Percentiles rank a stretch among this genome's conserved stretches.
Conservation (phyloP, 73 alveolate genomes). For the Paramecium octaurelia region DNA sequence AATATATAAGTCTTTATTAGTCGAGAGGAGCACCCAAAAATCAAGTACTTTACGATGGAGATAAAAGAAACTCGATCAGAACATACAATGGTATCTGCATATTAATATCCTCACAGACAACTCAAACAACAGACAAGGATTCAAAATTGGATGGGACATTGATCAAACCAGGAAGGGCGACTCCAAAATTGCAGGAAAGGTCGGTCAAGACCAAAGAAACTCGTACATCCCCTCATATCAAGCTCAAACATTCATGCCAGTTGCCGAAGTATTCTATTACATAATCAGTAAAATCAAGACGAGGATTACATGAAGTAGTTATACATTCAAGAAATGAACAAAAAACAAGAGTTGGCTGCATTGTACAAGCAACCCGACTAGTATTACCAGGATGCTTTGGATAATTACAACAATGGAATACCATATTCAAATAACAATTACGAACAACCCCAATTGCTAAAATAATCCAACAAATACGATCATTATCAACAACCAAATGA, state of each 20-base stretch:
- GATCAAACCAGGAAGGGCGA: slow-evolving; percentile 37
- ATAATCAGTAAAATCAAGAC: slow-evolving; percentile 16
- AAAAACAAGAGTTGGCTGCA: slow-evolving; percentile 4
- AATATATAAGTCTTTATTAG: slow-evolving; percentile 19
- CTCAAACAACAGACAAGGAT: not conserved
- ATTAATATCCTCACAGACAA: not conserved
- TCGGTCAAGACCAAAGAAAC: not conserved
- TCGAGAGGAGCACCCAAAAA: slow-evolving; percentile 47
- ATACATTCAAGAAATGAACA: not conserved
- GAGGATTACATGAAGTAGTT: not conserved
- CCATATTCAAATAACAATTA: not conserved
- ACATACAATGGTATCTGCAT: not conserved
- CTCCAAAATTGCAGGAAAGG: slow-evolving; percentile 39
- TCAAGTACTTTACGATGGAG: slow-evolving; percentile 15
- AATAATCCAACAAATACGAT: not conserved
- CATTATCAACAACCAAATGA: not conserved
- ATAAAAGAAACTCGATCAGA: not conserved
- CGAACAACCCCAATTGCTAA: not conserved
- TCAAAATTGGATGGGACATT: slow-evolving; percentile 41
- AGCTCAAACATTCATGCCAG: not conserved
- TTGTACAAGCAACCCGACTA: not conserved
- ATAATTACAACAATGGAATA: not conserved
- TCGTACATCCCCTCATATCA: slow-evolving; percentile 11
- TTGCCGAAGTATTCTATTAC: not conserved
- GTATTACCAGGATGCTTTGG: not conserved